phyloP scores from a whole-genome alignment of 345 rosid genomes.

The Populus deltoides region DNA sequence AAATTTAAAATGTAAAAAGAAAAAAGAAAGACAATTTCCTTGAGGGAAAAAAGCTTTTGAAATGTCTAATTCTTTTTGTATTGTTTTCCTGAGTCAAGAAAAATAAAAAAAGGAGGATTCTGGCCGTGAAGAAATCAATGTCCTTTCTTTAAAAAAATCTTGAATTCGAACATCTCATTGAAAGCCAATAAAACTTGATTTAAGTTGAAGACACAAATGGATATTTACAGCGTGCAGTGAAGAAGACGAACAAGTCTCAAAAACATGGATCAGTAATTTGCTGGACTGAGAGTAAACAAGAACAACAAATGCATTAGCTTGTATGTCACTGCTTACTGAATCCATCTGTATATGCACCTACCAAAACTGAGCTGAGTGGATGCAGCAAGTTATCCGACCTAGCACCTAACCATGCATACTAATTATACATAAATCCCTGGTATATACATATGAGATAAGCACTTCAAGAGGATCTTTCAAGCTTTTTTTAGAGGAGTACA shows the following conservation, averaged over 20 bases:
- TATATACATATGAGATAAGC: conserved; percentile 3
- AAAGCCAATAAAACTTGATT: neutral
- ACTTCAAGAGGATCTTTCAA: neutral
- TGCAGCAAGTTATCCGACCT: conserved; percentile 8
- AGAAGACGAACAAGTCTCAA: neutral
- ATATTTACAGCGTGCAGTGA: neutral
- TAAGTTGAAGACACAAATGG: neutral
- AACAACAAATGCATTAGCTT: neutral
- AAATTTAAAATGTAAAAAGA: too few relatives aligned
- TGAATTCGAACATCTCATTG: too few relatives aligned
- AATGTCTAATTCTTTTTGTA: neutral
- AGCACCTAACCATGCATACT: neutral
- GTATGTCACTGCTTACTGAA: neutral
- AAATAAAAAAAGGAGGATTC: neutral
- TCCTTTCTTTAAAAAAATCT: too few relatives aligned
- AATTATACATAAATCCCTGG: neutral
- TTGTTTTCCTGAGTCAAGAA: too few relatives aligned
- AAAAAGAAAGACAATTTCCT: neutral
- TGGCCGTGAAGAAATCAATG: neutral
- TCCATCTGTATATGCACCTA: neutral
- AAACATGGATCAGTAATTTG: neutral
- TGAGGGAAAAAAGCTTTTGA: neutral
- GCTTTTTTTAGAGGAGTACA: neutral
- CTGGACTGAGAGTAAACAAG: neutral
- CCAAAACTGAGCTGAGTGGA: conserved; percentile 32